phyloP scores from a whole-genome alignment of 83 land plant genomes.

The Picea mariana region DNA sequence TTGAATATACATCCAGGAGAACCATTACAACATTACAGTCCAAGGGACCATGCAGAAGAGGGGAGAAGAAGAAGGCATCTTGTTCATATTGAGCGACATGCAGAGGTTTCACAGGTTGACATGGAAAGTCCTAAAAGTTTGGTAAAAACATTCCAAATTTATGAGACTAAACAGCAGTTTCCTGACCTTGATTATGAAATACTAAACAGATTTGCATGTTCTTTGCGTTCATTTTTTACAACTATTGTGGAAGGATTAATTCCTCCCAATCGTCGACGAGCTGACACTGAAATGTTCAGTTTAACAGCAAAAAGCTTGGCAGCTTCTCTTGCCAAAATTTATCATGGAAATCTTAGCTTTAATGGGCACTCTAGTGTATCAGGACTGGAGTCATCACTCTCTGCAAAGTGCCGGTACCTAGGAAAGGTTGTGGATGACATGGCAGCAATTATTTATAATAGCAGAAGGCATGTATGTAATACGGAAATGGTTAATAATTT shows the following conservation, averaged over 20 bases:
- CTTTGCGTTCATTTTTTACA: slow-evolving; percentile 66
- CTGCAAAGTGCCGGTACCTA: slow-evolving; percentile 85
- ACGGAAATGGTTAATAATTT: slow-evolving; percentile 76
- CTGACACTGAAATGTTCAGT: slow-evolving; percentile 59
- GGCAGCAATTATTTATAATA: slow-evolving; percentile 66
- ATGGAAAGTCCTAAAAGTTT: slow-evolving; percentile 41
- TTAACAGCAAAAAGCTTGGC: slow-evolving; percentile 67
- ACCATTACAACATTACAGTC: too few species aligned
- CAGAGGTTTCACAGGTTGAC: slow-evolving; percentile 61
- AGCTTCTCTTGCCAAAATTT: slow-evolving; percentile 67
- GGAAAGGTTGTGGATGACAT: slow-evolving; percentile 93
- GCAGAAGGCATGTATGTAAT: slow-evolving; percentile 69
- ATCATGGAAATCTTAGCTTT: slow-evolving; percentile 65
- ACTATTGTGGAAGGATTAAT: slow-evolving; percentile 78
- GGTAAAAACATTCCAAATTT: slow-evolving; percentile 40
- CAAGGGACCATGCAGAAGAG: slow-evolving; percentile 70
- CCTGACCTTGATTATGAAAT: too few species aligned
- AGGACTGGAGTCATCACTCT: slow-evolving; percentile 53
- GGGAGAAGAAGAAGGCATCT: slow-evolving; percentile 61
- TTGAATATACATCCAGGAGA: slow-evolving; percentile 71
- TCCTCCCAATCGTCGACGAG: slow-evolving; percentile 80
- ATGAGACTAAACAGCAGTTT: slow-evolving; percentile 65
- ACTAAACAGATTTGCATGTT: too few species aligned
- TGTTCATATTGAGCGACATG: slow-evolving; percentile 64
- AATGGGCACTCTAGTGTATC: slow-evolving; percentile 40